Base-by-base conservation (phyloP, 139 green algal species). In the Gonium pectorale region DNA sequence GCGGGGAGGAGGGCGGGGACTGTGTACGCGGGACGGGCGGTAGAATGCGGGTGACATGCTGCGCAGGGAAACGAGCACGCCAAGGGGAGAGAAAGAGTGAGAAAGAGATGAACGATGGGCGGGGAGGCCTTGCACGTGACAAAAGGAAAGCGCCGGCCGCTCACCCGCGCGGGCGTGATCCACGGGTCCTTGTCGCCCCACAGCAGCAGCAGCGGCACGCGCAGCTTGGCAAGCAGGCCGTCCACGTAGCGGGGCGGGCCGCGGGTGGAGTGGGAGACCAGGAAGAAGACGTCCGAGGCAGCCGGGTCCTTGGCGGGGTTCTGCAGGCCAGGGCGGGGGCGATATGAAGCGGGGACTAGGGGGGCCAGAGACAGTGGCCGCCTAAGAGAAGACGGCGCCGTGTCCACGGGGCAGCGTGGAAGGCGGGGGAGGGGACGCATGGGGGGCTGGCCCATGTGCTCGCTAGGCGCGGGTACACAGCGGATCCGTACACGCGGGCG, bases 231-330 rank as follows among this genome's bases (percentile, higher is more conserved):
- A 66, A 88, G 74, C 64, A 88, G 64, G 0, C 49, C 44, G 86
- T 95, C 94, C 17, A 97, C 83, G n/a, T 85, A 88, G 49, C 84
- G 41, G 52, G 73, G 38, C 17, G 85, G 85, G 15, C 74, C 68
- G 26, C 35, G 35, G 31, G 64, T 88, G 60, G 86, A 87, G 41
- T 89, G 90, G 75, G 95, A 96, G 72, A 97, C 87, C 24, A 91
- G 81, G 90, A 93, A 96, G 83, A 97, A 97, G 7, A 96, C 93
- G 67, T 96, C 94, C 17, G 89, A 74, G 13, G 95, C 94, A 6
- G 87, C 83, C 56, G 91, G 89, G 87, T 97, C 93, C 43, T 89
- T 63, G 2, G 94, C 92, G 8, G 94, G 93, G 73, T 62, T 38
- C 79, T 83, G 38, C 22, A 22, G 29, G 35, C n/a, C 15, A 43